Percentiles rank a stretch among this genome's conserved stretches.
phyloP scores from a whole-genome alignment of 2,329 filamentous ascomycete species.

The Neofusicoccum sp. region DNA sequence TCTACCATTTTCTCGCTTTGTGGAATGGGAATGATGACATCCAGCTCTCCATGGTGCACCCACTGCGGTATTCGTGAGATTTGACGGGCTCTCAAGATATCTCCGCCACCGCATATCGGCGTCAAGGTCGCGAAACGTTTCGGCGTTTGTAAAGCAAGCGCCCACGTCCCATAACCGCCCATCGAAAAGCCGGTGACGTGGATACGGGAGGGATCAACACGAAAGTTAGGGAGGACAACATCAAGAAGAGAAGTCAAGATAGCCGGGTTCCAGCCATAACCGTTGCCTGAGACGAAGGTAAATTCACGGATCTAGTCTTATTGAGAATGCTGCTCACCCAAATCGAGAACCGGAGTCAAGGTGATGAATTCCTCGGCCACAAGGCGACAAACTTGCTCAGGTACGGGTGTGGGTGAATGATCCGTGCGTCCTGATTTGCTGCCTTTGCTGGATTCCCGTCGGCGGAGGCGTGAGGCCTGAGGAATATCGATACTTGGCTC shows the following conservation, averaged over 20 bases:
- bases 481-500: conserved; percentile 18
- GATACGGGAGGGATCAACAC: conserved; percentile 22
- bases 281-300: neutral
- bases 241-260: conserved; percentile 23
- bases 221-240: conserved; percentile 17
- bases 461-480: conserved; percentile 18
- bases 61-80: conserved; percentile 23
- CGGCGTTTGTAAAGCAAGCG: conserved; percentile 20
- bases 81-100: conserved; percentile 8
- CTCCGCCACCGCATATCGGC: conserved; percentile 25
- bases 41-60: conserved; percentile 21
- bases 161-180: conserved; percentile 25
- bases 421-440: neutral
- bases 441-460: conserved; percentile 2
- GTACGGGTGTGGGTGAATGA: conserved; percentile 8
- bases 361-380: conserved; percentile 24
- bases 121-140: conserved; percentile 23
- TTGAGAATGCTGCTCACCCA: neutral
- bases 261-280: conserved; percentile 25
- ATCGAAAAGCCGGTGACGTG: conserved; percentile 26
- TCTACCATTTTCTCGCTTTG: conserved; percentile 19
- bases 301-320: neutral
- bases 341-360: conserved; percentile 6
- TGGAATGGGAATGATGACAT: conserved; percentile 16
- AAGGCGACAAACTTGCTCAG: conserved; percentile 6